These are phyloP conservation scores for Aureococcus anophagefferens DNA, from an alignment of 108 stramenopile species.

Conservation along the genomic window DNA sequence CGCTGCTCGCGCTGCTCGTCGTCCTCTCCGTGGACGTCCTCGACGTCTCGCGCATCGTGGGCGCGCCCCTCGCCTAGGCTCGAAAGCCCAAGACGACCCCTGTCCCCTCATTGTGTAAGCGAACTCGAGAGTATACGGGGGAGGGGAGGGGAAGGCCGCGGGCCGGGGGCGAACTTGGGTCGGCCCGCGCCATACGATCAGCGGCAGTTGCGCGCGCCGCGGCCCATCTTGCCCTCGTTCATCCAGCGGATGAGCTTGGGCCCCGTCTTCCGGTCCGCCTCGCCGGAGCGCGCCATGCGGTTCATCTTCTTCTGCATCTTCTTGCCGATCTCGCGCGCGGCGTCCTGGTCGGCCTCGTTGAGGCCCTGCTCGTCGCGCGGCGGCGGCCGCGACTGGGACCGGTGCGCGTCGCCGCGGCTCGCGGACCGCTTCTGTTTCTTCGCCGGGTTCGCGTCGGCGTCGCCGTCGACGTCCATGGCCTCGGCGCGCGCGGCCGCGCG, in stretches of 20 bases:
- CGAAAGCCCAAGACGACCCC: no score
- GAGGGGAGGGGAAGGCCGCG: no score
- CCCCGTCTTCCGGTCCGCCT: constrained; percentile 39
- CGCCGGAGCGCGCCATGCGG: constrained; percentile 29
- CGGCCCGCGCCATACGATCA: no score
- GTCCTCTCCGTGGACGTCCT: no score
- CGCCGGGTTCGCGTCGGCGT: not conserved
- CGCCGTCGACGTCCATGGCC: constrained; percentile 2
- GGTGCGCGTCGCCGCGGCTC: constrained; percentile 5
- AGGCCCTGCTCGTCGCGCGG: constrained; percentile 17
- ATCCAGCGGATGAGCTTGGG: constrained; percentile 44
- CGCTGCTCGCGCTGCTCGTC: no score
- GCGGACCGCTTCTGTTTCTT: not conserved
- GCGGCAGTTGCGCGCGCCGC: constrained; percentile 37
- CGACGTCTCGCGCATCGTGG: no score
- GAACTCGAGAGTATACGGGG: no score
- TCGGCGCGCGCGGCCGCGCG: constrained; percentile 1
- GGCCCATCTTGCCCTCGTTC: constrained; percentile 42
- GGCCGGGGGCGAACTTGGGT: no score
- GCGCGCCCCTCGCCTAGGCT: no score
- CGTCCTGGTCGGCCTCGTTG: constrained; percentile 19
- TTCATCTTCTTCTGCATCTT: constrained; percentile 11
- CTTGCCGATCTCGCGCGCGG: constrained; percentile 7
- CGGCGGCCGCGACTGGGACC: constrained; percentile 5
- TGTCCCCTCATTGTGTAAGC: no score